Percentiles rank a stretch among this genome's conserved stretches.
Conservation (phyloP, 2,329 filamentous ascomycete genomes). For the Dryadomyces quercus-mongolicae region DNA sequence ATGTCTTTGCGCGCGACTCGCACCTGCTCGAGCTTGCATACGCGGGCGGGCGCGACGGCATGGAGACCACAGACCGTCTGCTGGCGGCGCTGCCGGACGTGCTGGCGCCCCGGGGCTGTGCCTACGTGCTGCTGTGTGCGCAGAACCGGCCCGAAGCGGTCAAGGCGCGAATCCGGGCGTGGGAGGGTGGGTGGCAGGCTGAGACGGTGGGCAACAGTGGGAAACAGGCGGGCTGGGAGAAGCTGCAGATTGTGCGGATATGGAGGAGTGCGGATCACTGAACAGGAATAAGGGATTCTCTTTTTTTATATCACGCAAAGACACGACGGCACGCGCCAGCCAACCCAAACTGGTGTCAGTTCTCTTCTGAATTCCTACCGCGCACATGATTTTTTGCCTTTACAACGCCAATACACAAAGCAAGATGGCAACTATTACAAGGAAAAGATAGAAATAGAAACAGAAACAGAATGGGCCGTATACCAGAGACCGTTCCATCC, state of each 20-base stretch:
- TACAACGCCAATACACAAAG: background rate
- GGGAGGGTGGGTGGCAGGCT: slow-evolving; percentile 46
- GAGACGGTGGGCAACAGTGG: slow-evolving; percentile 74
- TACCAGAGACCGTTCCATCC: background rate
- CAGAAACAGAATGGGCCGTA: background rate
- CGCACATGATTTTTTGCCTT: background rate
- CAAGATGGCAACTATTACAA: background rate
- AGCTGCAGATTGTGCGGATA: slow-evolving; percentile 76
- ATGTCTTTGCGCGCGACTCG: slow-evolving; percentile 66
- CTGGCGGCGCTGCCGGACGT: slow-evolving; percentile 55
- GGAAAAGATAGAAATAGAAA: background rate
- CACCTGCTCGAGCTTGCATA: slow-evolving; percentile 77
- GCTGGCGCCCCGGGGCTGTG: slow-evolving; percentile 58
- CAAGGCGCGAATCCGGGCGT: slow-evolving; percentile 17
- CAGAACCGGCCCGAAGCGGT: slow-evolving; percentile 65
- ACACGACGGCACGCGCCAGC: too few relatives aligned
- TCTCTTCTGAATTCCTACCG: background rate
- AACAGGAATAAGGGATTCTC: too few relatives aligned
- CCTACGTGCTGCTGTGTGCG: slow-evolving; percentile 80
- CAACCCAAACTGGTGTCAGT: too few relatives aligned
- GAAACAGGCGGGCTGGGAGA: slow-evolving; percentile 88
- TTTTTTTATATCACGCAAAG: too few relatives aligned
- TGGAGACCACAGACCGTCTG: slow-evolving; percentile 82
- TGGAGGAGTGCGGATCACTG: slow-evolving; percentile 42
- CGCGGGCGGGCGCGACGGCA: slow-evolving; percentile 78